A percentile compares a stretch with the other conserved stretches of the same genome.
These are phyloP conservation scores for Cutaneotrichosporon daszewskae DNA, from an alignment of 1,284 basidiomycete species.

Conservation along the genomic window DNA sequence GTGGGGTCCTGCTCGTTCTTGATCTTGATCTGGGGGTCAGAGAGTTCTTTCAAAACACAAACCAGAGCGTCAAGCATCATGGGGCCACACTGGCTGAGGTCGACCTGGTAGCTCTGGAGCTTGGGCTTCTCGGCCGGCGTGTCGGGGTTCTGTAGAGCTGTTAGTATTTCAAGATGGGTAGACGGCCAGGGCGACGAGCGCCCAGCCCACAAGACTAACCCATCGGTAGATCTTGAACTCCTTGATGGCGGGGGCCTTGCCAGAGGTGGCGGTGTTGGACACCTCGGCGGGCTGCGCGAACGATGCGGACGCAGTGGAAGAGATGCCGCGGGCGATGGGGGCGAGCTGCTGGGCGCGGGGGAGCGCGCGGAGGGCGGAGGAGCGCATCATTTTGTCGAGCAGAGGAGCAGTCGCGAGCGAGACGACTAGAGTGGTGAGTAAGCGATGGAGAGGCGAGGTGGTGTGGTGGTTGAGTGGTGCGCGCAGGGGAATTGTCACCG, in stretches of 20 bases:
- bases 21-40: constrained; percentile 78
- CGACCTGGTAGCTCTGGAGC: constrained; percentile 86
- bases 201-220: constrained; percentile 58
- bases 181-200: no score
- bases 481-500: background rate
- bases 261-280: constrained; percentile 23
- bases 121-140: constrained; percentile 86
- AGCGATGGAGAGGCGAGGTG: background rate
- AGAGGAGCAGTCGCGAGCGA: constrained; percentile 4
- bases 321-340: constrained; percentile 26
- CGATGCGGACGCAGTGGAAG: constrained; percentile 23
- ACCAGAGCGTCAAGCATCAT: constrained; percentile 67
- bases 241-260: constrained; percentile 56
- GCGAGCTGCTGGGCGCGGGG: constrained; percentile 8
- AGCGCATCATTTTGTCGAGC: constrained; percentile 12
- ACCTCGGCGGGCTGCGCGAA: constrained; percentile 31
- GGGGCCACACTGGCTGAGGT: constrained; percentile 90
- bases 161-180: no score
- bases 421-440: constrained; percentile 1
- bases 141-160: constrained; percentile 79
- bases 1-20: constrained; percentile 98
- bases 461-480: background rate
- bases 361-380: constrained; percentile 16
- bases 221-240: constrained; percentile 97
- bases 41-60: constrained; percentile 14